These are phyloP conservation scores for Berkeleyomyces rouxiae DNA, from an alignment of 2,329 filamentous ascomycete genomes.

Conservation along the genomic window DNA sequence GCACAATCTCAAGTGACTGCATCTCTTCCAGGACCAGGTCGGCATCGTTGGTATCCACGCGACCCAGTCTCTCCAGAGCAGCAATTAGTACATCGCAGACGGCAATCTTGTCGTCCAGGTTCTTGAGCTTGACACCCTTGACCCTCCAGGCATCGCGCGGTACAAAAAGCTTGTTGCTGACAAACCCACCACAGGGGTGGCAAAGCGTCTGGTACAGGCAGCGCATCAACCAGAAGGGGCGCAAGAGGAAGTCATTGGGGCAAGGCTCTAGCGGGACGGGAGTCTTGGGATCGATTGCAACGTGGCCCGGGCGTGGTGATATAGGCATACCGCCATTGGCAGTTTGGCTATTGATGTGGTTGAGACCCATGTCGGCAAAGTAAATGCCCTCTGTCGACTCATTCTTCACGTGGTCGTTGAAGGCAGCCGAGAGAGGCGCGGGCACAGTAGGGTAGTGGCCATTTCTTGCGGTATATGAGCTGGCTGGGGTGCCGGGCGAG, in stretches of 20 bases:
- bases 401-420: slow-evolving; percentile 39
- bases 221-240: slow-evolving; percentile 96
- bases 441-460: slow-evolving; percentile 43
- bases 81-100: slow-evolving; percentile 85
- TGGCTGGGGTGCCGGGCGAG: slow-evolving; percentile 60
- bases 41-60: slow-evolving; percentile 77
- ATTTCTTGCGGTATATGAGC: slow-evolving; percentile 35
- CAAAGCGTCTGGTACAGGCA: slow-evolving; percentile 82
- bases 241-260: slow-evolving; percentile 71
- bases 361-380: slow-evolving; percentile 71
- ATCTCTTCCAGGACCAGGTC: slow-evolving; percentile 89
- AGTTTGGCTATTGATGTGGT: slow-evolving; percentile 21
- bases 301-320: slow-evolving; percentile 44
- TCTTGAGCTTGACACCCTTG: slow-evolving; percentile 82
- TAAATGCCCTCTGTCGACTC: slow-evolving; percentile 52
- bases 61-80: slow-evolving; percentile 64
- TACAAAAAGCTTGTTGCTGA: slow-evolving; percentile 83
- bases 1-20: slow-evolving; percentile 67
- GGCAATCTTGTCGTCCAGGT: slow-evolving; percentile 81
- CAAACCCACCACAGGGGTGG: slow-evolving; percentile 79
- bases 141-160: slow-evolving; percentile 88
- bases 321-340: background rate
- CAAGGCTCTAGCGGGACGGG: slow-evolving; percentile 79
- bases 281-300: slow-evolving; percentile 29
- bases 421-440: slow-evolving; percentile 48